Percentiles rank a stretch among this genome's conserved stretches.
These are phyloP conservation scores for Paspalum notatum DNA, from an alignment of 176 grass and related monocot genomes.

Conservation along the genomic window DNA sequence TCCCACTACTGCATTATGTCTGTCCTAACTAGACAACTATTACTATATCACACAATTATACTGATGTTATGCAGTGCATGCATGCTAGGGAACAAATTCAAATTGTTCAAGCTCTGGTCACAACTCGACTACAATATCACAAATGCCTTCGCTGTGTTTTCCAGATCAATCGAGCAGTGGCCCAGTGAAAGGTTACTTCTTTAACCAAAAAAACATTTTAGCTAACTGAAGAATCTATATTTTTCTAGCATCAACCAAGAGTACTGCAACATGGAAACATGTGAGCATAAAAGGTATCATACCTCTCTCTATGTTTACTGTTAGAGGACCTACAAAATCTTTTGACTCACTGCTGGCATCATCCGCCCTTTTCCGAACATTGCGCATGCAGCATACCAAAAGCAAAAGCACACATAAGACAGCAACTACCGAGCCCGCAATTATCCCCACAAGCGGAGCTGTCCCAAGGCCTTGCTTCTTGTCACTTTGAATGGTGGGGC, in stretches of 20 bases:
- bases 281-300: slow-evolving; percentile 32
- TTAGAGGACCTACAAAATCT: slow-evolving; percentile 61
- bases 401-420: slow-evolving; percentile 55
- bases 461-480: slow-evolving; percentile 67
- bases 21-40: slow-evolving; percentile 9
- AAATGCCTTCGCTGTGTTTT: not conserved
- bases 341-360: slow-evolving; percentile 60
- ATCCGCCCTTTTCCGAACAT: slow-evolving; percentile 63
- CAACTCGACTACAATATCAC: not conserved
- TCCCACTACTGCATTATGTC: not conserved
- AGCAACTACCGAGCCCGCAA: slow-evolving; percentile 65
- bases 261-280: slow-evolving; percentile 20
- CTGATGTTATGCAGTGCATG: slow-evolving; percentile 22
- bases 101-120: slow-evolving; percentile 17
- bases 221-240: slow-evolving; percentile 14
- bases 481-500: slow-evolving; percentile 33
- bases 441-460: slow-evolving; percentile 65
- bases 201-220: slow-evolving; percentile 23
- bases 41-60: slow-evolving; percentile 18
- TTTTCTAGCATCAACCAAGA: slow-evolving; percentile 29
- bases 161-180: slow-evolving; percentile 21
- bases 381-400: slow-evolving; percentile 57
- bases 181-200: not conserved
- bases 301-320: slow-evolving; percentile 72
- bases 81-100: not conserved